Percentiles rank a stretch among this genome's conserved stretches.
Evolutionary conservation across 495 filamentous ascomycete genomes (phyloP).

Genomic region (Podospora bellae-mahoneyi): DNA sequence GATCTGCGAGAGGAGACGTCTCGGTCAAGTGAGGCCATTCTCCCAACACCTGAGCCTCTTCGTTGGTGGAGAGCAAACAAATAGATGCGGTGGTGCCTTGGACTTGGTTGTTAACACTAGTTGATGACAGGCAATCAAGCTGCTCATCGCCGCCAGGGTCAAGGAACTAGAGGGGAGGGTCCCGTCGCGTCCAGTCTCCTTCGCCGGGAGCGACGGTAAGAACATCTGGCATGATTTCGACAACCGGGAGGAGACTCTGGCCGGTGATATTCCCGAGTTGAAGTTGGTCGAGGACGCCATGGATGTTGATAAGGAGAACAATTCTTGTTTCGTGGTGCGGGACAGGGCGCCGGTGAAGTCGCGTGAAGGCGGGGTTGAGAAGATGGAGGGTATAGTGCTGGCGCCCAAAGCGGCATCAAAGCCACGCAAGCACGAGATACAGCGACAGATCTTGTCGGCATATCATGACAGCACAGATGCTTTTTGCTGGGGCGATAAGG

Average conservation of each 20-base stretch:
- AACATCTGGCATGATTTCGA: background rate
- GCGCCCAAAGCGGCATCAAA: background rate
- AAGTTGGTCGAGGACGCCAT: too few relatives aligned
- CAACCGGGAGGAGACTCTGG: background rate
- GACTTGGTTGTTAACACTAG: too few relatives aligned
- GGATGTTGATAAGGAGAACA: too few relatives aligned
- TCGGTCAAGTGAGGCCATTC: too few relatives aligned
- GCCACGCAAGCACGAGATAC: background rate
- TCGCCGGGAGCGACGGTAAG: background rate
- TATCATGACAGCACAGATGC: background rate
- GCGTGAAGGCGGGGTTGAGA: too few relatives aligned
- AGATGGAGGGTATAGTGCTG: too few relatives aligned
- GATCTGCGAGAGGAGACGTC: too few relatives aligned
- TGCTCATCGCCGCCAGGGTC: background rate
- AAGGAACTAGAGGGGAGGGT: background rate
- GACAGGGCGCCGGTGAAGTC: too few relatives aligned
- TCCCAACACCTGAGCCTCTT: background rate
- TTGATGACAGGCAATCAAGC: background rate
- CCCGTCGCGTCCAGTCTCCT: background rate
- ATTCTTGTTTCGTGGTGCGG: too few relatives aligned
- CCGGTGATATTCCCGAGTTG: too few relatives aligned
- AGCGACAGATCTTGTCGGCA: background rate
- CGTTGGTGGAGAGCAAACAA: too few relatives aligned
- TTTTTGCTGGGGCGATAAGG: background rate
- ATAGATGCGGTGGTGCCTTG: too few relatives aligned